Conservation (phyloP, 805 yeast genomes). For the Monosporozyma servazzii region DNA sequence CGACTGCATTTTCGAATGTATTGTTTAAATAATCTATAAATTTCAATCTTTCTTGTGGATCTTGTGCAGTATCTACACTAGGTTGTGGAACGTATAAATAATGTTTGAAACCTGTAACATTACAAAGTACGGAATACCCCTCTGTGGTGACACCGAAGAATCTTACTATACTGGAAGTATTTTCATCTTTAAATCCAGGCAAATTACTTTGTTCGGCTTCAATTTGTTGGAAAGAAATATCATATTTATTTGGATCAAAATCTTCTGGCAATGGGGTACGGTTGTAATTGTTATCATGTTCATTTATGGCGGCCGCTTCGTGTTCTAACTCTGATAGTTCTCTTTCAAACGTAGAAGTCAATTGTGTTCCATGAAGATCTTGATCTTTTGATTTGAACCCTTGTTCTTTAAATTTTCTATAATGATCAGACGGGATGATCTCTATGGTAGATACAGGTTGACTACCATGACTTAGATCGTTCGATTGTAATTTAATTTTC, state of each 20-base stretch:
- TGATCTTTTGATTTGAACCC: slow-evolving; percentile 26
- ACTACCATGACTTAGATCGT: slow-evolving; percentile 26
- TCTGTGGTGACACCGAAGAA: slow-evolving; percentile 87
- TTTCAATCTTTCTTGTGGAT: slow-evolving; percentile 28
- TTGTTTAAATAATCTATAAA: slow-evolving; percentile 40
- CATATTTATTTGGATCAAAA: slow-evolving; percentile 41
- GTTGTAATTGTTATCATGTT: slow-evolving; percentile 33
- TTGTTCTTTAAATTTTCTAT: slow-evolving; percentile 23
- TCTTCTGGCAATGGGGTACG: slow-evolving; percentile 48
- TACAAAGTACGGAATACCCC: slow-evolving; percentile 85
- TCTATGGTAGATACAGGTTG: slow-evolving; percentile 30
- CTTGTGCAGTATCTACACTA: slow-evolving; percentile 33
- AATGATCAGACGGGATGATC: slow-evolving; percentile 27
- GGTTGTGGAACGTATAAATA: slow-evolving; percentile 92
- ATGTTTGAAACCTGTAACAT: slow-evolving; percentile 80
- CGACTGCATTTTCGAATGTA: slow-evolving; percentile 46
- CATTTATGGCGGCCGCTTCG: slow-evolving; percentile 19
- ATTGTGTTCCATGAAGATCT: slow-evolving; percentile 15
- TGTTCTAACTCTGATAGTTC: slow-evolving; percentile 28
- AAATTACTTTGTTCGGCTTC: slow-evolving; percentile 81
- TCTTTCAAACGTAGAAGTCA: slow-evolving; percentile 23
- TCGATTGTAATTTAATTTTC: slow-evolving; percentile 21
- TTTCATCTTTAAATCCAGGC: slow-evolving; percentile 33
- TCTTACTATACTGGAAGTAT: slow-evolving; percentile 51
- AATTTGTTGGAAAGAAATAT: slow-evolving; percentile 76